Conservation (phyloP, 139 green algal genomes). For the Mesotaenium endlicherianum region DNA sequence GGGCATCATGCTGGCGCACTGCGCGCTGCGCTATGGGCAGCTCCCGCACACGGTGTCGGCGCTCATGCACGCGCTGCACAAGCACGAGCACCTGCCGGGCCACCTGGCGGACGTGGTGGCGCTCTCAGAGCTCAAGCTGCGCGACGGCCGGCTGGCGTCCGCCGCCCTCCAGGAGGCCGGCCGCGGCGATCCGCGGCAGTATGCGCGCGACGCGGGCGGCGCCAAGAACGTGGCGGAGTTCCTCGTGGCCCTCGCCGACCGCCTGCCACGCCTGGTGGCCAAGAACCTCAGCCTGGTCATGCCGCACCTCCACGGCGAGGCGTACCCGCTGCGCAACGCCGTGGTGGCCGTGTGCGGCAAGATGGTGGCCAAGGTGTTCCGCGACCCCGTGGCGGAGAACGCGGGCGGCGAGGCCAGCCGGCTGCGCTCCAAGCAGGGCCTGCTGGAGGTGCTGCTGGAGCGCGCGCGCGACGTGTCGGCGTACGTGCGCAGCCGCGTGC, state of each 20-base stretch:
- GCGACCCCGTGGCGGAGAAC: not conserved
- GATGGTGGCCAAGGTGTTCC: conserved; percentile 44
- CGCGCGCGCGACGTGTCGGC: conserved; percentile 65
- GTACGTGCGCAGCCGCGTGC: conserved; percentile 63
- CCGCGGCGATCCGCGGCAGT: conserved; percentile 57
- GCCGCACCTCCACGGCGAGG: conserved; percentile 69
- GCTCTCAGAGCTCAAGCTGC: conserved; percentile 53
- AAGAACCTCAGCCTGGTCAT: conserved; percentile 59
- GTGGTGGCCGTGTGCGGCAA: conserved; percentile 67
- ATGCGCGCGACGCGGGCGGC: conserved; percentile 35
- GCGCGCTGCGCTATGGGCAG: conserved; percentile 65
- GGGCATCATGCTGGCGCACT: conserved; percentile 43
- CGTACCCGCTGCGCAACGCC: conserved; percentile 68
- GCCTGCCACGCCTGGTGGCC: conserved; percentile 57
- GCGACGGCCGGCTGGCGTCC: conserved; percentile 62
- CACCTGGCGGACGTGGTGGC: conserved; percentile 63
- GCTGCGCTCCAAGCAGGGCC: conserved; percentile 70
- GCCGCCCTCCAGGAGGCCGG: conserved; percentile 71
- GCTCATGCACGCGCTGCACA: conserved; percentile 68
- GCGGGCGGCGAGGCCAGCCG: conserved; percentile 25
- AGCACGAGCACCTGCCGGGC: conserved; percentile 70
- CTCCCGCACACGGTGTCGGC: conserved; percentile 58
- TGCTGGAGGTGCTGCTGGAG: conserved; percentile 74
- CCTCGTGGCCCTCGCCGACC: conserved; percentile 58
- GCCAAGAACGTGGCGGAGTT: conserved; percentile 48